Conservation (phyloP, 1,139 yeast species). For the Taphrina flavorubra region DNA sequence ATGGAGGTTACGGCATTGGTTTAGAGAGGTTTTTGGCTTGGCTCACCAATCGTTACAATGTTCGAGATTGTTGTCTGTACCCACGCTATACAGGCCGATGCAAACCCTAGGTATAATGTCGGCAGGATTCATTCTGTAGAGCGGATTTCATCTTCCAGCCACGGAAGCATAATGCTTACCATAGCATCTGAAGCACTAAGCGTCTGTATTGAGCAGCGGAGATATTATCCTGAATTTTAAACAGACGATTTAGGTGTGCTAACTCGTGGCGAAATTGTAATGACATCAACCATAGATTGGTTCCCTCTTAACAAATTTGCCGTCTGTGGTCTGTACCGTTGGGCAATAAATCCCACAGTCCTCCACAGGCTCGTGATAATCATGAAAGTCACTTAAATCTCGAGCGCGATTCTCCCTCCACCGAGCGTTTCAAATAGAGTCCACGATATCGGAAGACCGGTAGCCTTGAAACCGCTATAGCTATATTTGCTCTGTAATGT, state of each 20-base stretch:
- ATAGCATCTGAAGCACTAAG: too few species aligned
- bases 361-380: constrained; percentile 1
- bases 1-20: constrained; percentile 98
- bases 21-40: constrained; percentile 98
- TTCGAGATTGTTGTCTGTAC: constrained; percentile 82
- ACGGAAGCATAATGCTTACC: too few species aligned
- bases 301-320: background rate
- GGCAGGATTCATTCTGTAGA: too few species aligned
- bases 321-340: background rate
- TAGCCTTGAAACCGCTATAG: background rate
- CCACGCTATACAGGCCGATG: constrained; percentile 99
- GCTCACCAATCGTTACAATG: constrained; percentile 93
- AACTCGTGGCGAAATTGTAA: too few species aligned
- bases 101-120: constrained; percentile 64
- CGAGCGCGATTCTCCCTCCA: background rate
- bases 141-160: too few species aligned
- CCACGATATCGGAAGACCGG: constrained; percentile 11
- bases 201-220: too few species aligned
- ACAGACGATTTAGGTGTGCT: too few species aligned
- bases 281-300: too few species aligned
- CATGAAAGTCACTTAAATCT: constrained; percentile 9
- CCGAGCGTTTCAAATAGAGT: constrained; percentile 1
- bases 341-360: background rate
- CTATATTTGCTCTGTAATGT: background rate
- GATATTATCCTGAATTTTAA: too few species aligned